Evolutionary conservation across 2,329 filamentous ascomycete genomes (phyloP).

Genomic region (Sporothrix luriei): DNA sequence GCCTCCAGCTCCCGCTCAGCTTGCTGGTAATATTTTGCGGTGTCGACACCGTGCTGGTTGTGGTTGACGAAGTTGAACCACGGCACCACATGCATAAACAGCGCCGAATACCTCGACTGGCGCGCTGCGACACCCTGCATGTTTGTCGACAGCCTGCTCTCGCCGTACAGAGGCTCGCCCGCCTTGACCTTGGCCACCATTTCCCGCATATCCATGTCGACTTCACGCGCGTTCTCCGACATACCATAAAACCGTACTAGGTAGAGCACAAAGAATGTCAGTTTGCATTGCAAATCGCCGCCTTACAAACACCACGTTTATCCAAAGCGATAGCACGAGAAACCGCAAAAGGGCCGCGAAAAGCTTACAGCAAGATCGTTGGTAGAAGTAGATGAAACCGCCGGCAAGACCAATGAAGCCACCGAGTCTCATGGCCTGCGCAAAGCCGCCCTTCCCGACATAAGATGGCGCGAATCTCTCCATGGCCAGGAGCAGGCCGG

Average conservation of each 20-base stretch:
- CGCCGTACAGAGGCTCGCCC: constrained; percentile 86
- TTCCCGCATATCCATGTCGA: constrained; percentile 95
- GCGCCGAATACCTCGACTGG: constrained; percentile 87
- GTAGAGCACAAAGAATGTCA: constrained; percentile 17
- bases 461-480: constrained; percentile 85
- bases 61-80: constrained; percentile 99
- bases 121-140: constrained; percentile 91
- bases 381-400: constrained; percentile 83
- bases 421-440: constrained; percentile 77
- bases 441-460: constrained; percentile 79
- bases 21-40: constrained; percentile 96
- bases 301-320: background rate
- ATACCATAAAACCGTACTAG: constrained; percentile 94
- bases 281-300: background rate
- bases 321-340: background rate
- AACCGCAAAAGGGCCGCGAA: background rate
- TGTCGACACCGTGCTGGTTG: constrained; percentile 92
- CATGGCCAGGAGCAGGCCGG: constrained; percentile 73
- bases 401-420: constrained; percentile 72
- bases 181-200: constrained; percentile 97
- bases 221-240: constrained; percentile 85
- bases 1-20: constrained; percentile 91
- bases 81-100: constrained; percentile 81
- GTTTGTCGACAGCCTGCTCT: constrained; percentile 74
- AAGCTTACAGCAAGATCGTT: constrained; percentile 78